These are phyloP conservation scores for Lactarius tabidus DNA, from an alignment of 768 basidiomycete genomes.

Conservation along the genomic window DNA sequence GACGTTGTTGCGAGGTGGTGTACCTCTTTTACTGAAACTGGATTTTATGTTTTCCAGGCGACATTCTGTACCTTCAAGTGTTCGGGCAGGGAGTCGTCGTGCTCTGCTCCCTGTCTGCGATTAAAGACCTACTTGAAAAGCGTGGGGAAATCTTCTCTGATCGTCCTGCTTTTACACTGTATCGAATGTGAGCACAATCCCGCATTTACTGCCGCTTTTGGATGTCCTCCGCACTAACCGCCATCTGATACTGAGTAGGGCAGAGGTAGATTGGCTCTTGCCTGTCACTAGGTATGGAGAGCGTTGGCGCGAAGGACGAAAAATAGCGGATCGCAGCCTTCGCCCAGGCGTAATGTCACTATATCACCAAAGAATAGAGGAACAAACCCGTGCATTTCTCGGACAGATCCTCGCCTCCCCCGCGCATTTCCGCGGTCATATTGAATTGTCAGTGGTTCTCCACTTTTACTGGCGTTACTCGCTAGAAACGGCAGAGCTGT, in stretches of 20 bases:
- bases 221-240: neutral
- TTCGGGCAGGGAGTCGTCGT: conserved; percentile 8
- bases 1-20: too few relatives aligned
- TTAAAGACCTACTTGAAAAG: conserved; percentile 15
- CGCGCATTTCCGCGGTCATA: neutral
- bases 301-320: too few relatives aligned
- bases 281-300: too few relatives aligned
- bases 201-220: too few relatives aligned
- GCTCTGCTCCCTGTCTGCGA: neutral
- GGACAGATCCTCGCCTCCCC: neutral
- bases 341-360: neutral
- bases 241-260: neutral
- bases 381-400: too few relatives aligned
- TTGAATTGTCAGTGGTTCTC: neutral
- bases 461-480: too few relatives aligned
- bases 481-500: neutral
- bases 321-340: conserved; percentile 2
- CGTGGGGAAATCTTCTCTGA: conserved; percentile 8
- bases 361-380: conserved; percentile 10
- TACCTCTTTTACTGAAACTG: neutral
- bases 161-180: conserved; percentile 4
- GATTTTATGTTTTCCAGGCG: neutral
- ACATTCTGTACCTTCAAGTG: conserved; percentile 5
- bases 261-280: too few relatives aligned
- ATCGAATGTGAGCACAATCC: neutral